Conservation (phyloP, 768 basidiomycete genomes). For the Pleurotus eryngii region DNA sequence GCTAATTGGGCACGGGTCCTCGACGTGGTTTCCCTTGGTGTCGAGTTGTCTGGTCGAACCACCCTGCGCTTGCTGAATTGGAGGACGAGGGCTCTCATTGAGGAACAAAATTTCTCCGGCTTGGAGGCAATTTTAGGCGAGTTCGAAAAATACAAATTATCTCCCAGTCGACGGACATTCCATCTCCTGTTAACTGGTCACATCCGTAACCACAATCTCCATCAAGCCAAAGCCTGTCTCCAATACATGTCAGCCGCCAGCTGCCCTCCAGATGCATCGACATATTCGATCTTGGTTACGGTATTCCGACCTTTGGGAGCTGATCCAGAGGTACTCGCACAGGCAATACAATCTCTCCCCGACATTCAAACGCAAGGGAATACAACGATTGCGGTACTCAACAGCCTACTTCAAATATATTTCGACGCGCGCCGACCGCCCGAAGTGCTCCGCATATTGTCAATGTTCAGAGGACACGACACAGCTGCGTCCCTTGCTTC, state of each 20-base stretch:
- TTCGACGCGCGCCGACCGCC: slow-evolving; percentile 51
- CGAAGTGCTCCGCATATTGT: slow-evolving; percentile 41
- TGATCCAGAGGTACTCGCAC: slow-evolving; percentile 50
- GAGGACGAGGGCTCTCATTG: slow-evolving; percentile 59
- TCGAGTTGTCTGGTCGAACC: slow-evolving; percentile 43
- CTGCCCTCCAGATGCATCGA: slow-evolving; percentile 49
- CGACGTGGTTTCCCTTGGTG: slow-evolving; percentile 44
- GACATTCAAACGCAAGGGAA: slow-evolving; percentile 32
- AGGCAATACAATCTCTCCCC: slow-evolving; percentile 45
- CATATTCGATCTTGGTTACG: slow-evolving; percentile 56
- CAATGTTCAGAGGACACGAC: slow-evolving; percentile 36
- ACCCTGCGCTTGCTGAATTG: slow-evolving; percentile 66
- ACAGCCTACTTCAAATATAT: slow-evolving; percentile 62
- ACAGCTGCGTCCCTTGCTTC: not conserved
- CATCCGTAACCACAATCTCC: slow-evolving; percentile 65
- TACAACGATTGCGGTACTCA: slow-evolving; percentile 55
- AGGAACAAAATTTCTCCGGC: slow-evolving; percentile 44
- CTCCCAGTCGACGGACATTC: slow-evolving; percentile 60
- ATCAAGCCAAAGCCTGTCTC: slow-evolving; percentile 51
- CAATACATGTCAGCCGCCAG: slow-evolving; percentile 55
- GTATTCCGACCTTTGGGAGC: slow-evolving; percentile 59
- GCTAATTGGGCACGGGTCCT: slow-evolving; percentile 52
- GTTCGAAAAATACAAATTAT: slow-evolving; percentile 42
- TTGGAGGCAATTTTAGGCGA: slow-evolving; percentile 47
- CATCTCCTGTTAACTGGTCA: slow-evolving; percentile 66